Evolutionary conservation across 495 filamentous ascomycete genomes (phyloP), one percentile per base, ranked within the genome.

Genomic region (Darksidea phi): DNA sequence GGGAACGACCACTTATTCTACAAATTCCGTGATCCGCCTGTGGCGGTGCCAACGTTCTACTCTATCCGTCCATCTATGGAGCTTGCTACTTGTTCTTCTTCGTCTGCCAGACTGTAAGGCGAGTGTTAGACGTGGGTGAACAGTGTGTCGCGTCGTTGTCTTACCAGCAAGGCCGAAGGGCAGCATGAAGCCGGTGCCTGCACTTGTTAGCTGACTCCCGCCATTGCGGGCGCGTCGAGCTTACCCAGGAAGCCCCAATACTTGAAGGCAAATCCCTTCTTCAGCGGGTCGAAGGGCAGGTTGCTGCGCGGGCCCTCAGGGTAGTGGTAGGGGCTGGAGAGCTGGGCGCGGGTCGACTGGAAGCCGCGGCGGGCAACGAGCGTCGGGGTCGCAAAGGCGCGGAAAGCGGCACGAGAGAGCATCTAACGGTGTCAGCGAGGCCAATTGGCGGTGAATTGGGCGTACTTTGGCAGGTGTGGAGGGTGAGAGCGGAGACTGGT

Each of bases 321-420:
- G 80, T 98, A 98, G 82, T 98, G 94, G 83, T 95, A 95, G 25
- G 91, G 91, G 71, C 90, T 94, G 59, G 83, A 84, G 67, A 94
- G 77, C 77, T 88, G 93, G 74, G 88, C 78, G 66, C 89, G 87
- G 73, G 92, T 95, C 73, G 90, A 86, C 76, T 90, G 87, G 85
- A 98, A 95, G 78, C 88, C 91, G 72, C 94, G 92, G 79, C 92
- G 90, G 82, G 86, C 84, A 77, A 91, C 82, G 70, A 85, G 71
- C 52, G 80, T 77, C 53, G 82, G 79, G 74, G 84, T 84, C 56
- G 72, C 68, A 65, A 79, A 74, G 66, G 79, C 77, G 72, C 90
- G 90, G 77, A 87, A 74, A 74, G 83, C 88, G 69, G 88, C 79
- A 77, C 88, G 83, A 74, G 90, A 80, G 79, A 93, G 82, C 91